A percentile compares a stretch with the other conserved stretches of the same genome.
phyloP scores from a whole-genome alignment of 805 yeast species.

The Vanderwaltozyma yarrowii region DNA sequence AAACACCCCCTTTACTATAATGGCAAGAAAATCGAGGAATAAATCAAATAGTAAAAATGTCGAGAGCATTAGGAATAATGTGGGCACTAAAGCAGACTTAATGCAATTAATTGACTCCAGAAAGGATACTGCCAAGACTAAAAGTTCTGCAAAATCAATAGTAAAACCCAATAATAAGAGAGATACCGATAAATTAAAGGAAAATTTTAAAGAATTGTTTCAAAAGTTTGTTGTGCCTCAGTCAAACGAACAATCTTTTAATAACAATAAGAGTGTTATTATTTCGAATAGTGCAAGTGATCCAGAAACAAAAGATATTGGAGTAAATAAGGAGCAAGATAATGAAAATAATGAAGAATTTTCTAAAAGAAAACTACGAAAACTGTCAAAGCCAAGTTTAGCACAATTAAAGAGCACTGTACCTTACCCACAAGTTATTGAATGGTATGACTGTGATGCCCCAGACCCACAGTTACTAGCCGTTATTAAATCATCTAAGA shows the following conservation, averaged over 20 bases:
- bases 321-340: too few species aligned
- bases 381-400: slow-evolving; percentile 48
- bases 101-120: neutral
- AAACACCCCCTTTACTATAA: neutral
- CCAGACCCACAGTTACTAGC: slow-evolving; percentile 62
- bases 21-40: slow-evolving; percentile 2
- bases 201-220: neutral
- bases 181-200: neutral
- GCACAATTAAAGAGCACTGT: slow-evolving; percentile 56
- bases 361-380: slow-evolving; percentile 41
- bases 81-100: neutral
- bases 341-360: slow-evolving; percentile 6
- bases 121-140: too few species aligned
- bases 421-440: slow-evolving; percentile 60
- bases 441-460: slow-evolving; percentile 84
- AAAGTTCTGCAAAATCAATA: neutral
- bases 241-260: neutral
- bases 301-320: too few species aligned
- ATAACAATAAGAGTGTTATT: neutral
- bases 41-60: neutral
- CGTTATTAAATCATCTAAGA: slow-evolving; percentile 51
- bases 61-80: too few species aligned
- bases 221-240: neutral
- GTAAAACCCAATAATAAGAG: neutral
- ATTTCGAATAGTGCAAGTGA: too few species aligned